phyloP scores from a whole-genome alignment of 176 grass and related monocot species.

The Oryza meyeriana region DNA sequence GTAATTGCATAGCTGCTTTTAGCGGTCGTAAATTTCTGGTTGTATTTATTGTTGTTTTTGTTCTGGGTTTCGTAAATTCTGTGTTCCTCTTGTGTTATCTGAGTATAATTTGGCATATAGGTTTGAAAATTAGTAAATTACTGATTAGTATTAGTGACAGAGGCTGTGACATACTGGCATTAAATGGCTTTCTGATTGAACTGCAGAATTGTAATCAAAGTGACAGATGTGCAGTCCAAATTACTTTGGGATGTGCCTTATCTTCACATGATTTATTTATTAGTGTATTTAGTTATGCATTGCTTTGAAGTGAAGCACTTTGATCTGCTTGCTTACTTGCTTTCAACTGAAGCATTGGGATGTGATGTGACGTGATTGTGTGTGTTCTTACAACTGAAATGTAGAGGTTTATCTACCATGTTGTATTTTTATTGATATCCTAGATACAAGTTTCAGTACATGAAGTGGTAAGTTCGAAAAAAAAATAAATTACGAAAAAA shows the following conservation, averaged over 20 bases:
- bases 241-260: neutral
- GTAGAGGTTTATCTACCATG: too few relatives aligned
- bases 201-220: neutral
- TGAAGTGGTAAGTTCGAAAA: neutral
- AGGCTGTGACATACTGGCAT: neutral
- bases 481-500: neutral
- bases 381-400: too few relatives aligned
- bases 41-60: neutral
- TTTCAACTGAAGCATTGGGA: conserved; percentile 13
- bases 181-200: neutral
- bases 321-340: neutral
- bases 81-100: neutral
- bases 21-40: neutral
- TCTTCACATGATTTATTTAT: neutral
- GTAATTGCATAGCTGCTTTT: neutral
- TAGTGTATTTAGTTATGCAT: neutral
- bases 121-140: neutral
- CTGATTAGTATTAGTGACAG: neutral
- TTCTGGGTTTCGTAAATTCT: neutral
- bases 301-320: conserved; percentile 6
- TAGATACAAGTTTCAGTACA: neutral
- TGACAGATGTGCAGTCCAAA: neutral
- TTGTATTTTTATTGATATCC: too few relatives aligned
- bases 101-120: neutral
- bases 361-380: neutral